A percentile compares a stretch with the other conserved stretches of the same genome.
These are phyloP conservation scores for Kwoniella sp. DNA, from an alignment of 768 basidiomycete species.

Conservation along the genomic window DNA sequence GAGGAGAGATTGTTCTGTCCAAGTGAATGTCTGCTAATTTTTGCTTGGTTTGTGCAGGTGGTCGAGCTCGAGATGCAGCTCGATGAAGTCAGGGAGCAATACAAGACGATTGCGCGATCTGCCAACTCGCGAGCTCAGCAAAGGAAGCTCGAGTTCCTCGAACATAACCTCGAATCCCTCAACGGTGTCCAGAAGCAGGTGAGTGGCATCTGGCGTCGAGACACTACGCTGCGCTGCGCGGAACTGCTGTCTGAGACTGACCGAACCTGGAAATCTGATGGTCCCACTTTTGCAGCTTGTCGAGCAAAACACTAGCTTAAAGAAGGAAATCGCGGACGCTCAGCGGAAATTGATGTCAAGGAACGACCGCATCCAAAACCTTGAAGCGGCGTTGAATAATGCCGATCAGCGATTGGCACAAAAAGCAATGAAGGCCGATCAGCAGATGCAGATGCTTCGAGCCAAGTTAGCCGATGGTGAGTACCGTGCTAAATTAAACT, in stretches of 20 bases:
- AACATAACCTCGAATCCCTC: conserved; percentile 92
- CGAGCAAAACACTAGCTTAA: conserved; percentile 93
- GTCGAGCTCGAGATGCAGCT: conserved; percentile 98
- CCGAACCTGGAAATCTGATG: too few species aligned
- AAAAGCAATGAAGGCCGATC: conserved; percentile 94
- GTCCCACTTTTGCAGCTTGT: too few species aligned
- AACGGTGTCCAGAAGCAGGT: conserved; percentile 97
- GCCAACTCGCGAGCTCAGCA: conserved; percentile 98
- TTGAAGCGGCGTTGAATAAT: conserved; percentile 88
- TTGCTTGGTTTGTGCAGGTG: conserved; percentile 62
- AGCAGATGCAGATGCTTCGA: conserved; percentile 85
- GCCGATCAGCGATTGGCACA: conserved; percentile 88
- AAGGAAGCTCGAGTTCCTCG: conserved; percentile 98
- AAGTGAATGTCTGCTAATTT: background rate
- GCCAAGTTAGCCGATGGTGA: conserved; percentile 87
- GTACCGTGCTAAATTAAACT: too few species aligned
- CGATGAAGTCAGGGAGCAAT: conserved; percentile 98
- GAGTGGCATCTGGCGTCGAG: too few species aligned
- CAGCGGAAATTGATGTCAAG: conserved; percentile 94
- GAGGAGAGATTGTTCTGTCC: background rate
- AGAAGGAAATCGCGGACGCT: conserved; percentile 95
- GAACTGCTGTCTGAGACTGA: too few species aligned
- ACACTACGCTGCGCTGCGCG: too few species aligned
- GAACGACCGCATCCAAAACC: conserved; percentile 95
- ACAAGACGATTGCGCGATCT: conserved; percentile 96